These are phyloP conservation scores for Alopecurus myosuroides DNA, from an alignment of 176 grass and related monocot genomes.

Conservation along the genomic window DNA sequence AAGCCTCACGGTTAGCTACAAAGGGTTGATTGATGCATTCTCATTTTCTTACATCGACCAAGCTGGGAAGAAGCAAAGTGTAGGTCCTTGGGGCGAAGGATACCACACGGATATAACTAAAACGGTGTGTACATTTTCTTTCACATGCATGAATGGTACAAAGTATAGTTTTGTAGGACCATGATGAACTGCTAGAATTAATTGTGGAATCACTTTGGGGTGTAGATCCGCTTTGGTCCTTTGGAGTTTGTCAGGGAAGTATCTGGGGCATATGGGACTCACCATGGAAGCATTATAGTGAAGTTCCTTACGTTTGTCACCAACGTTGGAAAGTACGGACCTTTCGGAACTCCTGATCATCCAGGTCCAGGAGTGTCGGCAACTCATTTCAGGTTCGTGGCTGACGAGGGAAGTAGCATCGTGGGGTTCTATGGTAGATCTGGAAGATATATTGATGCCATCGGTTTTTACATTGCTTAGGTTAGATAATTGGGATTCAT, in stretches of 20 bases:
- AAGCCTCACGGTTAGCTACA: not conserved
- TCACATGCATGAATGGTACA: not conserved
- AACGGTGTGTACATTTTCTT: not conserved
- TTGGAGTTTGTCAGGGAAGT: not conserved
- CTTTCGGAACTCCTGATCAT: not conserved
- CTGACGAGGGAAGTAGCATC: not conserved
- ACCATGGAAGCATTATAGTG: not conserved
- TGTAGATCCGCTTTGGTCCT: not conserved
- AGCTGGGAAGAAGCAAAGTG: not conserved
- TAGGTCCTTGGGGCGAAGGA: not conserved
- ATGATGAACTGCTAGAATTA: not conserved
- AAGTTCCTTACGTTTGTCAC: not conserved
- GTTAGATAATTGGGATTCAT: not conserved
- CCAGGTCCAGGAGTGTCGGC: not conserved
- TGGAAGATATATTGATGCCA: not conserved
- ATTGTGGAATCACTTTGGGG: not conserved
- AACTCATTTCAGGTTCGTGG: not conserved
- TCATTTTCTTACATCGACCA: not conserved
- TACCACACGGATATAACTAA: not conserved
- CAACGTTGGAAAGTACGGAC: not conserved
- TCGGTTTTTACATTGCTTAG: not conserved
- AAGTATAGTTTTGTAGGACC: not conserved
- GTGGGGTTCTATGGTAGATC: not conserved
- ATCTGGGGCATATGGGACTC: not conserved
- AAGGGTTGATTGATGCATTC: not conserved